These are phyloP conservation scores for Oxyria digyna DNA, from an alignment of 148 eudicot genomes.

Conservation along the genomic window DNA sequence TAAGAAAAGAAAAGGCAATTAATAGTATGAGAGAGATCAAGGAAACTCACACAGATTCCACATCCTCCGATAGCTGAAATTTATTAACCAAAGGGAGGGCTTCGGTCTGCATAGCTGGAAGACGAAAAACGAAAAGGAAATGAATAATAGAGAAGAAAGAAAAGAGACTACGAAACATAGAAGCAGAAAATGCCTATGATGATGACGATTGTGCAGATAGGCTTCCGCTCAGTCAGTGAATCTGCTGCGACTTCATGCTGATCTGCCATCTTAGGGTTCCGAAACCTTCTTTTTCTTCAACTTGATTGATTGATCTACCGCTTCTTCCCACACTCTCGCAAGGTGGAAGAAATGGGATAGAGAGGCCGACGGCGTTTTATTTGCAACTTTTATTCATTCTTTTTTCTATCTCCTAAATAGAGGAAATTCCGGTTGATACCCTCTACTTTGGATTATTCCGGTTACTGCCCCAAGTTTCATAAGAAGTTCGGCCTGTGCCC, in stretches of 20 bases:
- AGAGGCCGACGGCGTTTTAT: neutral
- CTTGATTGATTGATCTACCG: neutral
- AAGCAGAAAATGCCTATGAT: slow-evolving; percentile 29
- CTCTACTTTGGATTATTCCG: too few species aligned
- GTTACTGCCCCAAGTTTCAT: too few species aligned
- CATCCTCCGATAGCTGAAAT: slow-evolving; percentile 39
- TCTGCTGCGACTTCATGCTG: slow-evolving; percentile 13
- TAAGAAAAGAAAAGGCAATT: neutral
- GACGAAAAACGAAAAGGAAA: neutral
- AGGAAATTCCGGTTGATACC: too few species aligned
- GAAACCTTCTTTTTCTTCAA: neutral
- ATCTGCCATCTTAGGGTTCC: slow-evolving; percentile 19
- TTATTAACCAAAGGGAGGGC: slow-evolving; percentile 39
- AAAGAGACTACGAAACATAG: neutral
- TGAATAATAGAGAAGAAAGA: neutral
- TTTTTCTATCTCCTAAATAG: too few species aligned
- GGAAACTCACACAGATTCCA: slow-evolving; percentile 33
- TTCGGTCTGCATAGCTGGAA: slow-evolving; percentile 61
- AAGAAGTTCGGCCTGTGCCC: too few species aligned
- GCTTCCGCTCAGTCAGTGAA: slow-evolving; percentile 14
- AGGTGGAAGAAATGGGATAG: neutral
- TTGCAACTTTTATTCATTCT: neutral
- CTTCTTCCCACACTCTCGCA: neutral
- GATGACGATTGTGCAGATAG: slow-evolving; percentile 39
- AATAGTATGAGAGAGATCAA: neutral